Percentiles rank a stretch among this genome's conserved stretches.
Conservation (phyloP, 192 early-diverging fungal genomes). For the Backusella parvicylindrica region DNA sequence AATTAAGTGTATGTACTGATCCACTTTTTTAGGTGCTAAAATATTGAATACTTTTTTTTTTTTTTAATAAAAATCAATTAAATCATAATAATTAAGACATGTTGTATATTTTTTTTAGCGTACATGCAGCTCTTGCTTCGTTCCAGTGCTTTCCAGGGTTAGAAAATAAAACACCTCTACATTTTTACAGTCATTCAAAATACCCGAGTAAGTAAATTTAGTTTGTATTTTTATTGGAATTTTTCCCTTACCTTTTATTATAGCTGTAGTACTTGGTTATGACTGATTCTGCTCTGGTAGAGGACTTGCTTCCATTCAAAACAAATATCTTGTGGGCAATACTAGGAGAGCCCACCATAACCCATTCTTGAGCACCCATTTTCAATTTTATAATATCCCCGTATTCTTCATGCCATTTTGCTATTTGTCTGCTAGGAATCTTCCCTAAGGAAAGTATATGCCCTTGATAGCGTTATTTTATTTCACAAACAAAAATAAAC, state of each 20-base stretch:
- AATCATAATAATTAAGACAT: background rate
- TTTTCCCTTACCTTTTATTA: background rate
- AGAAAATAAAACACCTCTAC: slow-evolving; percentile 10
- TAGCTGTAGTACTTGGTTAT: background rate
- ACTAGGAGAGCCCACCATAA: background rate
- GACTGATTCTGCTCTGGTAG: background rate
- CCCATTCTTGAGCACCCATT: slow-evolving; percentile 4
- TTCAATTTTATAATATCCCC: background rate
- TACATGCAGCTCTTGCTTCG: slow-evolving; percentile 2
- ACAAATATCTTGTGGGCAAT: slow-evolving; percentile 6
- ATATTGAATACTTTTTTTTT: background rate
- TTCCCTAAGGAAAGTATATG: background rate
- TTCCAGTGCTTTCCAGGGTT: background rate
- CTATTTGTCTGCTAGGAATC: background rate
- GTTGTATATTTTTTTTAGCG: background rate
- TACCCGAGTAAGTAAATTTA: background rate
- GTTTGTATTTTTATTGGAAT: background rate
- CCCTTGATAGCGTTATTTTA: background rate
- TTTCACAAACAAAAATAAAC: background rate
- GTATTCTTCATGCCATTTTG: slow-evolving; percentile 6
- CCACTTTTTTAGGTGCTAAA: background rate
- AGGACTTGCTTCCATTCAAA: background rate
- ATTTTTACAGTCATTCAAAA: background rate
- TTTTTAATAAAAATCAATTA: background rate
- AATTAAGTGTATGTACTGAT: background rate